Evolutionary conservation across 176 grass and related monocot species (phyloP), one percentile per base, ranked within the genome.

Genomic region (Oryza officinalis): DNA sequence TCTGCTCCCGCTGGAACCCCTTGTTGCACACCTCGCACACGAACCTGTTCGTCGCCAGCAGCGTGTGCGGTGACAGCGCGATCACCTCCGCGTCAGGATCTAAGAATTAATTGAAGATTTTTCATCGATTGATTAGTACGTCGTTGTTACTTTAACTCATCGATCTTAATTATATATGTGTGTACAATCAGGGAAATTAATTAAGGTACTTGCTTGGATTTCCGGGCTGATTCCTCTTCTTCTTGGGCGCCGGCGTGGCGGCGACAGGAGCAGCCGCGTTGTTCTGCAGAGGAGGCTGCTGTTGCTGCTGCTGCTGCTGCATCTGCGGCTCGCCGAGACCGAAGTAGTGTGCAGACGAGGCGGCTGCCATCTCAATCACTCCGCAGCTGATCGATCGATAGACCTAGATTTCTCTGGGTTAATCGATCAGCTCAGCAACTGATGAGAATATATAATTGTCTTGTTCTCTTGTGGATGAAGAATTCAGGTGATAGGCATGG

Each of bases 21-120:
- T 97, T 97, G 77, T 83, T 93, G 78, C 94, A 97, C 38, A 97
- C 94, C 89, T 97, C 94, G 78, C 94, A 97, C 69, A 94, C 82
- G 86, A 97, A 97, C 14, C 94, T 87, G 85, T 97, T 97, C 27
- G 94, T 97, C 20, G 94, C 94, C 61, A 97, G 1, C 27, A 97
- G 89, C 38, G 91, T 75, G 85, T 80, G 89, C 4, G 94, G 94
- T n/a, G 94, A 97, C 40, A 97, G 81, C 28, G 94, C 94, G 52
- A 97, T 91, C 74, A 97, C 94, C 78, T 97, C 94, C 6, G 94
- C 94, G 14, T 97, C 94, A 5, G 94, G 94, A 86, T 94, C 94
- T 89, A 37, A 37, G 5, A 30, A n/a, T n/a, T n/a, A 30, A 30
- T 30, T 2, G 28, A 37, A 37, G 5, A 37, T 37, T 37, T 4